Conservation (phyloP, 177 flowering plant species). For the Vitis hybrid region DNA sequence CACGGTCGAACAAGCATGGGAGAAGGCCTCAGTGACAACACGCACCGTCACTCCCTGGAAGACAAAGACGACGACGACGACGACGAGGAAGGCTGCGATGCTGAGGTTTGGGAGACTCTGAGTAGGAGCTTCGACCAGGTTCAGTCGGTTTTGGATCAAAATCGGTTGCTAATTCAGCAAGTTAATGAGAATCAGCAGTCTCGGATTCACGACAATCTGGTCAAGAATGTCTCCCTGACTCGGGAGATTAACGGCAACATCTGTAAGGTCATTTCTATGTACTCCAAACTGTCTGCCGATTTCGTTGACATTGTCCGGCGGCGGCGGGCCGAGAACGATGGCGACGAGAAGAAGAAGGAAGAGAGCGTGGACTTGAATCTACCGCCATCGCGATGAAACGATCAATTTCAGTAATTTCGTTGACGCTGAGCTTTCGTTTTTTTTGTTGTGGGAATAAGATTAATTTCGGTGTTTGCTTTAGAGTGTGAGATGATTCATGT, state of each 20-base stretch:
- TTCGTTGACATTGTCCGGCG: slow-evolving; percentile 13
- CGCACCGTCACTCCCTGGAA: neutral
- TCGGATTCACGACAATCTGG: slow-evolving; percentile 23
- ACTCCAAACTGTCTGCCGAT: slow-evolving; percentile 25
- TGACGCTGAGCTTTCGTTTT: neutral
- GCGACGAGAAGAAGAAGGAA: neutral
- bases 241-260: slow-evolving; percentile 26
- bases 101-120: slow-evolving; percentile 26
- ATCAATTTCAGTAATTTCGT: neutral
- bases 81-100: slow-evolving; percentile 11
- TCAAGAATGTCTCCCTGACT: slow-evolving; percentile 21
- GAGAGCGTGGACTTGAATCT: neutral
- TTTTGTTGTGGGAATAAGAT: neutral
- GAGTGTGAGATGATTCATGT: neutral
- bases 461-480: neutral
- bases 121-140: slow-evolving; percentile 20
- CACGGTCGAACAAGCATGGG: neutral
- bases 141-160: slow-evolving; percentile 28
- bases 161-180: slow-evolving; percentile 22
- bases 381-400: neutral
- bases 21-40: neutral
- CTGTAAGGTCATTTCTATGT: slow-evolving; percentile 16
- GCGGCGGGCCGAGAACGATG: slow-evolving; percentile 7
- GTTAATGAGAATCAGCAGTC: slow-evolving; percentile 33
- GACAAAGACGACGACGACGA: slow-evolving; percentile 1